These are phyloP conservation scores for Stevia rebaudiana DNA, from an alignment of 140 eudicot species.

Conservation along the genomic window DNA sequence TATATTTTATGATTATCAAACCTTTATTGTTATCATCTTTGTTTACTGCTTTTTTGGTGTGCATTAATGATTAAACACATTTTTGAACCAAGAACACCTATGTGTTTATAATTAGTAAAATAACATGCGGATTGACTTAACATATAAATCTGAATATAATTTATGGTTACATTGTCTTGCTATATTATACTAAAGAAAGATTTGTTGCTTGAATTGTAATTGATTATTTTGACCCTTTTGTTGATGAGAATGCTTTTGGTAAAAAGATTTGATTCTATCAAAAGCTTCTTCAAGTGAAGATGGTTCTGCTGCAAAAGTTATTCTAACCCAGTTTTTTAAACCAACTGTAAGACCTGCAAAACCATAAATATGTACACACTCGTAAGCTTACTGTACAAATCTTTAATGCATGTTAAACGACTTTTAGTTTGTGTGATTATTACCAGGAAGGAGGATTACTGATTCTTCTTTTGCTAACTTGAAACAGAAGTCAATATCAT, in stretches of 20 bases:
- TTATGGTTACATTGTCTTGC: background rate
- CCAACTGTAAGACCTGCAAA: slow-evolving; percentile 86
- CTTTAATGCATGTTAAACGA: background rate
- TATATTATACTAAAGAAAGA: slow-evolving; percentile 9
- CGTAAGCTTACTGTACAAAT: background rate
- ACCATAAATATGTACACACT: background rate
- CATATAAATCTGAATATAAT: background rate
- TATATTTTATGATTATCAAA: slow-evolving; percentile 3
- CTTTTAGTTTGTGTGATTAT: slow-evolving; percentile 2
- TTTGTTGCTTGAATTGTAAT: background rate
- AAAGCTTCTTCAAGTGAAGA: slow-evolving; percentile 71
- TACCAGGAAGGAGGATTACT: slow-evolving; percentile 90
- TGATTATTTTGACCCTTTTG: slow-evolving; percentile 3
- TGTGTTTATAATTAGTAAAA: background rate
- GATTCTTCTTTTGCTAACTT: slow-evolving; percentile 94
- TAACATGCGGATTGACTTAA: background rate
- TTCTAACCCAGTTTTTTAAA: slow-evolving; percentile 75
- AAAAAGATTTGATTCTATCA: slow-evolving; percentile 55
- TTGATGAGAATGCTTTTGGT: slow-evolving; percentile 48
- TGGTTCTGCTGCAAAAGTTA: slow-evolving; percentile 90
- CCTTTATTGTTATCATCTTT: background rate
- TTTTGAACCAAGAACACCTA: background rate
- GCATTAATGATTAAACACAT: background rate
- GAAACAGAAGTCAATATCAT: slow-evolving; percentile 92
- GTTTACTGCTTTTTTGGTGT: background rate